phyloP scores from a whole-genome alignment of 805 yeast species.

The Sugiyamaella marilandica region DNA sequence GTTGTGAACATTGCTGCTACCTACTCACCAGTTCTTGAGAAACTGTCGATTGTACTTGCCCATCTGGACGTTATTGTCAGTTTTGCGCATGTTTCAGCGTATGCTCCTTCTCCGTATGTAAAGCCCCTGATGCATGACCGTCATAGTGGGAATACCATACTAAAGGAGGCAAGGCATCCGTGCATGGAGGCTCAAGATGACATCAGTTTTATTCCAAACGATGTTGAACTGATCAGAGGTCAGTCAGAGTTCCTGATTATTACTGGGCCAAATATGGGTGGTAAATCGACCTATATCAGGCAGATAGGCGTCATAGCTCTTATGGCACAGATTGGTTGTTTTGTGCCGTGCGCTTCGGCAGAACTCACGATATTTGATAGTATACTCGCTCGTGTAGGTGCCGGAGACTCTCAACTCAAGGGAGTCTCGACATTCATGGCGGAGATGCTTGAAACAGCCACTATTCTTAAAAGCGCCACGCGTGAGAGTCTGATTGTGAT shows the following conservation, averaged over 20 bases:
- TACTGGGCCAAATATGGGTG: conserved; percentile 98
- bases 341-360: conserved; percentile 74
- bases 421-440: conserved; percentile 97
- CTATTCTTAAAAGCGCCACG: conserved; percentile 77
- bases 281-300: conserved; percentile 88
- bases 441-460: conserved; percentile 92
- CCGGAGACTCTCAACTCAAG: conserved; percentile 94
- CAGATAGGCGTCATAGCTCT: conserved; percentile 84
- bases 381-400: conserved; percentile 94
- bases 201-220: conserved; percentile 85
- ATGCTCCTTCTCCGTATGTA: conserved; percentile 77
- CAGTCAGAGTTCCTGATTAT: conserved; percentile 70
- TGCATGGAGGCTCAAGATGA: conserved; percentile 91
- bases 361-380: conserved; percentile 85
- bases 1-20: conserved; percentile 77
- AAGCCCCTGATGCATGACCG: conserved; percentile 66
- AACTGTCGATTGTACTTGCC: conserved; percentile 59
- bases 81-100: conserved; percentile 78
- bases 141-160: conserved; percentile 39
- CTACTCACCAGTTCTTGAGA: conserved; percentile 71
- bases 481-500: conserved; percentile 75
- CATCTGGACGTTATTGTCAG: conserved; percentile 78
- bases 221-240: conserved; percentile 58
- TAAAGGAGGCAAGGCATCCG: conserved; percentile 87
- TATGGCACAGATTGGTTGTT: conserved; percentile 87